Base-by-base conservation (phyloP, 352 stramenopile species). In the Aphanomyces invadans region DNA sequence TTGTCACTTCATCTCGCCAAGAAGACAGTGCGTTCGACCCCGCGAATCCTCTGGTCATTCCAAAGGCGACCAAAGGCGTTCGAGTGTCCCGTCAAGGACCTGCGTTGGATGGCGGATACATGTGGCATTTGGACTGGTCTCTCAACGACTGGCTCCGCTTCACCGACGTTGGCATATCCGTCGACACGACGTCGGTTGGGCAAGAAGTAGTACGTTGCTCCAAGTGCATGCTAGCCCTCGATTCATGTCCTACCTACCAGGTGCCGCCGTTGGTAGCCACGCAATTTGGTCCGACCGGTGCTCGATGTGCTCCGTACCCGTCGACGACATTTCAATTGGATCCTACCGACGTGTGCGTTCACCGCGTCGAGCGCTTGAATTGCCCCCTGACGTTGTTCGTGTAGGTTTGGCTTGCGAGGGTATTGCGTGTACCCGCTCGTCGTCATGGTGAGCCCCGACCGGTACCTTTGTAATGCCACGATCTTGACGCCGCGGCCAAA, bases 401-500 rank as follows among this genome's bases (percentile, higher is more conserved):
- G n/a, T 67, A 67, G 73, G 1, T 81, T 88, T 38, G 72, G 71
- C 0, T 61, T 88, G 4, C 77, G 80, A 1, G 83, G 83, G 3
- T 68, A 55, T 28, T 92, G 81, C 36, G 77, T 87, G 2, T 92
- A 92, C 39, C 80, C 81, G 45, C 70, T 92, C 31, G 75, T 74
- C 0, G 86, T 81, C 21, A 74, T 75, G 17, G 82, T 82, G 1
- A 72, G 70, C 11, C 81, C 89, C n/a, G 81, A 92, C 49, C 76
- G 81, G 1, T 88, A 84, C 26, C 65, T 92, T 4, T 92, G 83
- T 60, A 92, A 92, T 52, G 87, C 78, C 49, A 92, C 83, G 0
- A 75, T 92, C 1, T 39, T 74, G 32, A 86, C 83, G 32, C 83
- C 83, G n/a, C 87, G 80, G 76, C 76, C 89, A 32, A 77, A 89